A percentile compares a stretch with the other conserved stretches of the same genome.
Evolutionary conservation across 768 basidiomycete species (phyloP).

Genomic region (Phlebiopsis gigantea): DNA sequence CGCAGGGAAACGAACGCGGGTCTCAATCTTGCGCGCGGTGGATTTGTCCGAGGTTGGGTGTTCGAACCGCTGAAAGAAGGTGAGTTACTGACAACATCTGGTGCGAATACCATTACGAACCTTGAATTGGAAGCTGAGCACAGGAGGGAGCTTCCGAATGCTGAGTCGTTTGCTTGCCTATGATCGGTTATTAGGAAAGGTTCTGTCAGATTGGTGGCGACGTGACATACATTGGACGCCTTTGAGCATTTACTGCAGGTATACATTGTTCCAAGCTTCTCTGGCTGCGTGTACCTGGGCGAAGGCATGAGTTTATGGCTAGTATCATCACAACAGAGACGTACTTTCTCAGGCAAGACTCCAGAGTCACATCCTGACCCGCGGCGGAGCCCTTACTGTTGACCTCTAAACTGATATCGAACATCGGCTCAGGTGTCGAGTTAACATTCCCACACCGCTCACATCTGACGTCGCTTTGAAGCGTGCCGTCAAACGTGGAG

Average conservation of each 20-base stretch:
- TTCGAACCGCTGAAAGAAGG: slow-evolving; percentile 71
- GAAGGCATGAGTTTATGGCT: background rate
- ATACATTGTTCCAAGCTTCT: slow-evolving; percentile 81
- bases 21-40: slow-evolving; percentile 80
- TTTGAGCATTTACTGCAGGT: slow-evolving; percentile 79
- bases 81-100: background rate
- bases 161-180: slow-evolving; percentile 83
- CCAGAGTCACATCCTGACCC: slow-evolving; percentile 59
- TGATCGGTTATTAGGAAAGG: slow-evolving; percentile 26
- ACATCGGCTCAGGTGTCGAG: slow-evolving; percentile 80
- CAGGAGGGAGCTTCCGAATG: slow-evolving; percentile 80
- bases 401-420: slow-evolving; percentile 87
- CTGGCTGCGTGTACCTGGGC: slow-evolving; percentile 75
- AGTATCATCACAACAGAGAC: slow-evolving; percentile 8
- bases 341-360: slow-evolving; percentile 70
- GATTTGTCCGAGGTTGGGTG: slow-evolving; percentile 72
- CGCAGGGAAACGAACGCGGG: slow-evolving; percentile 76
- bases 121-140: slow-evolving; percentile 94
- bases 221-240: slow-evolving; percentile 49
- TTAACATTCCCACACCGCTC: slow-evolving; percentile 77
- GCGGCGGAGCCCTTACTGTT: slow-evolving; percentile 43
- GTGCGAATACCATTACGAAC: slow-evolving; percentile 32
- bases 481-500: slow-evolving; percentile 78
- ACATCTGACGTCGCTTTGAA: slow-evolving; percentile 89
- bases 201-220: background rate